Evolutionary conservation across 148 eudicot genomes (phyloP).

Genomic region (Chenopodium album): DNA sequence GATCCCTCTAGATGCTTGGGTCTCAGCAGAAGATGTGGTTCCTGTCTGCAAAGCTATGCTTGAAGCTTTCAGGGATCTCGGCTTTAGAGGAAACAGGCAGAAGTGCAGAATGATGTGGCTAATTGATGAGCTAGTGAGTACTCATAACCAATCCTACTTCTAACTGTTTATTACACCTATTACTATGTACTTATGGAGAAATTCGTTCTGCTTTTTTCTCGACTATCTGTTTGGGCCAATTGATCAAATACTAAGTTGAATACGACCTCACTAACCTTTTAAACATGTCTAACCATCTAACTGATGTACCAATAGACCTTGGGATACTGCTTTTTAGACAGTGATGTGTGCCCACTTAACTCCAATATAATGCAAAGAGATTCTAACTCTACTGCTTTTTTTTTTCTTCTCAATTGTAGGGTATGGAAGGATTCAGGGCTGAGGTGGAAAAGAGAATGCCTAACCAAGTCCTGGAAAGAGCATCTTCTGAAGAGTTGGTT

Average conservation of each 20-base stretch:
- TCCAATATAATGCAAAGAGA: neutral
- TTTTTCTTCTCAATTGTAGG: constrained; percentile 41
- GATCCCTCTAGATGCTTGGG: constrained; percentile 93
- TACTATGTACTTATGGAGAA: too few relatives aligned
- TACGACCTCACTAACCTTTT: neutral
- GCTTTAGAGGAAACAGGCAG: constrained; percentile 90
- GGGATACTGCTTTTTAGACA: neutral
- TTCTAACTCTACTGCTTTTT: neutral
- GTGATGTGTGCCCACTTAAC: neutral
- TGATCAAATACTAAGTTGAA: neutral
- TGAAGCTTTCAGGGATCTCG: constrained; percentile 91
- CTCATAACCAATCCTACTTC: neutral
- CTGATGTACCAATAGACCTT: neutral
- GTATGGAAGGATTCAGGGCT: constrained; percentile 76
- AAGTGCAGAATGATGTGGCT: constrained; percentile 98
- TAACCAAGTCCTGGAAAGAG: constrained; percentile 57
- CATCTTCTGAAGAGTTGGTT: constrained; percentile 70
- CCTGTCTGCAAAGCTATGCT: constrained; percentile 72
- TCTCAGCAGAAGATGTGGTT: constrained; percentile 74
- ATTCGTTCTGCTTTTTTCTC: neutral
- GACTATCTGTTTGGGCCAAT: neutral
- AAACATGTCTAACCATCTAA: neutral
- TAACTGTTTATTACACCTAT: neutral
- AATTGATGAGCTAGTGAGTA: constrained; percentile 92
- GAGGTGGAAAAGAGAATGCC: constrained; percentile 97